Conservation (phyloP, 208 protist species). For the Crithidia mellificae region DNA sequence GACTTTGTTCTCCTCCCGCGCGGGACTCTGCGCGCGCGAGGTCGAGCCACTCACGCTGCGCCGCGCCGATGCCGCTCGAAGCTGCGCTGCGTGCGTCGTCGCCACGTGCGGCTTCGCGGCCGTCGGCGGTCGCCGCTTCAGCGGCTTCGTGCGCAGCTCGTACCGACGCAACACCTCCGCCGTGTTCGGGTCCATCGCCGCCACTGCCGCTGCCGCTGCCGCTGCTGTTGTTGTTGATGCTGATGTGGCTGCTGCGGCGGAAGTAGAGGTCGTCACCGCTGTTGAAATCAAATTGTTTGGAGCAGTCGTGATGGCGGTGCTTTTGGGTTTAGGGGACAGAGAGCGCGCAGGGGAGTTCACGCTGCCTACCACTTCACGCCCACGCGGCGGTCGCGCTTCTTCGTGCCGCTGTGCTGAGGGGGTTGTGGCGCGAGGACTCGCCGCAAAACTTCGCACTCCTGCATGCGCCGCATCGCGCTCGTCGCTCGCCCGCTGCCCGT, state of each 20-base stretch:
- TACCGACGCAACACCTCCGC: conserved; percentile 35
- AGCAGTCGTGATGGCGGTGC: neutral
- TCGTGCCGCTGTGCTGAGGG: too few relatives aligned
- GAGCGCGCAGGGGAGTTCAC: neutral
- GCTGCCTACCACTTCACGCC: neutral
- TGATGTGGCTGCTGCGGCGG: too few relatives aligned
- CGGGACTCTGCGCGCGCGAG: conserved; percentile 5
- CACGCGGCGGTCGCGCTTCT: neutral
- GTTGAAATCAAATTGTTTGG: too few relatives aligned
- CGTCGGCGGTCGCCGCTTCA: neutral
- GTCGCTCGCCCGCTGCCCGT: too few relatives aligned
- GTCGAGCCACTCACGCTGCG: conserved; percentile 1
- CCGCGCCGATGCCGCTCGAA: conserved; percentile 9
- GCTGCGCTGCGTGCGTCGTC: conserved; percentile 17
- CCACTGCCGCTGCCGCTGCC: conserved; percentile 4
- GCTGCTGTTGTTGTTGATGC: conserved; percentile 26
- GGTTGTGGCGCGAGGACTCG: too few relatives aligned
- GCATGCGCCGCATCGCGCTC: too few relatives aligned
- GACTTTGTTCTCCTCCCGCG: conserved; percentile 1
- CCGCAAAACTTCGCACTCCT: too few relatives aligned
- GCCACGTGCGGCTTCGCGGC: conserved; percentile 2
- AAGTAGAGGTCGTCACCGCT: too few relatives aligned
- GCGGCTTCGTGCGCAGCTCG: conserved; percentile 24
- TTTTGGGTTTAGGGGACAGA: neutral
- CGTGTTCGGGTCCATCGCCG: conserved; percentile 8